These are phyloP conservation scores for Sugiyamaella qingdaonensis DNA, from an alignment of 805 yeast genomes.

Conservation along the genomic window DNA sequence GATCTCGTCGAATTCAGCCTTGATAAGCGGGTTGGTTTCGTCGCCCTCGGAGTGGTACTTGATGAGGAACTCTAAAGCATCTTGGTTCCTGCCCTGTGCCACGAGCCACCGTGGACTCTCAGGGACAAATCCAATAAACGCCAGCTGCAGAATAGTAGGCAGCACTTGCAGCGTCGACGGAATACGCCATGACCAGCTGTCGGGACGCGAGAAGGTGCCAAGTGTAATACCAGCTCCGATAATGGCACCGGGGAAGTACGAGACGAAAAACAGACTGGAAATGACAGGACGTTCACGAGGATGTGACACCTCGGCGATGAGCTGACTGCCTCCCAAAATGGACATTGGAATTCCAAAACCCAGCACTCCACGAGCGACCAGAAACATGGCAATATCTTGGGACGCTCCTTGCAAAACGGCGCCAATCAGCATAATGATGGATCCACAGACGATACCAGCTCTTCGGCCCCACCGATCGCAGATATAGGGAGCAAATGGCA, in stretches of 20 bases:
- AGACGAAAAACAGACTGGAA: slow-evolving; percentile 63
- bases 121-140: slow-evolving; percentile 38
- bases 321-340: slow-evolving; percentile 71
- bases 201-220: slow-evolving; percentile 48
- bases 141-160: slow-evolving; percentile 45
- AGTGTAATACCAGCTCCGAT: slow-evolving; percentile 73
- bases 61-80: slow-evolving; percentile 38
- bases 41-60: slow-evolving; percentile 32
- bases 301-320: slow-evolving; percentile 60
- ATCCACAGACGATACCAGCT: slow-evolving; percentile 47
- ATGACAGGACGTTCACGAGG: slow-evolving; percentile 57
- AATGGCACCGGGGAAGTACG: slow-evolving; percentile 65
- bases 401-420: slow-evolving; percentile 51
- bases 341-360: slow-evolving; percentile 74
- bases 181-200: slow-evolving; percentile 59
- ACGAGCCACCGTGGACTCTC: slow-evolving; percentile 44
- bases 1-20: slow-evolving; percentile 29
- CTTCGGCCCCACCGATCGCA: slow-evolving; percentile 57
- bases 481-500: slow-evolving; percentile 48
- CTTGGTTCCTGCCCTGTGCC: slow-evolving; percentile 48
- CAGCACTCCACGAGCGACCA: slow-evolving; percentile 56
- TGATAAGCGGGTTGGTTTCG: slow-evolving; percentile 39
- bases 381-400: slow-evolving; percentile 40
- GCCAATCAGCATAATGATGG: slow-evolving; percentile 58
- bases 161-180: slow-evolving; percentile 62